These are phyloP conservation scores for Kurtzmaniella quercitrusa DNA, from an alignment of 1,139 yeast species.

Conservation along the genomic window DNA sequence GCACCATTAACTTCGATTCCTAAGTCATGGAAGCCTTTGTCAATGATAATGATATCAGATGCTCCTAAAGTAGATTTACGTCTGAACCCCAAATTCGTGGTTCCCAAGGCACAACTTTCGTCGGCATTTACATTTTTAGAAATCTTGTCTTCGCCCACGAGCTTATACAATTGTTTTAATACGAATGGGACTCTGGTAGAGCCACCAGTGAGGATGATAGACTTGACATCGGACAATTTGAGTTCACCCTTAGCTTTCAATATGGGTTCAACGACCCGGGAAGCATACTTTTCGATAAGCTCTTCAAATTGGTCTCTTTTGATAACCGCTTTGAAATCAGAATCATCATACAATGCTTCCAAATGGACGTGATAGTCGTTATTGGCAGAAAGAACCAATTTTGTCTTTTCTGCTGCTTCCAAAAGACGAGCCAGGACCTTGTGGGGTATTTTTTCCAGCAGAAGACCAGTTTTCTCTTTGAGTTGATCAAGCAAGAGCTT, in stretches of 20 bases:
- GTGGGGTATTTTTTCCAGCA: constrained; percentile 33
- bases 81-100: constrained; percentile 73
- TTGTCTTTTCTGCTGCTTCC: constrained; percentile 85
- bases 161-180: constrained; percentile 51
- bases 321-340: constrained; percentile 65
- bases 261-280: constrained; percentile 53
- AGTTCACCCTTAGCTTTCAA: constrained; percentile 35
- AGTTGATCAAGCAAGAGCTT: constrained; percentile 59
- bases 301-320: constrained; percentile 78
- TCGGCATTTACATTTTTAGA: constrained; percentile 94
- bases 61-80: constrained; percentile 47
- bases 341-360: constrained; percentile 66
- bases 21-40: constrained; percentile 46
- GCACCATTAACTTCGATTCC: constrained; percentile 31
- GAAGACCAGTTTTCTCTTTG: constrained; percentile 36
- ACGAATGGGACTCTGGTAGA: constrained; percentile 88
- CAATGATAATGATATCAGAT: constrained; percentile 58
- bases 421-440: constrained; percentile 65
- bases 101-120: constrained; percentile 90
- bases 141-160: constrained; percentile 58
- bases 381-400: constrained; percentile 82
- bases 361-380: constrained; percentile 67
- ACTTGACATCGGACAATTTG: constrained; percentile 41
- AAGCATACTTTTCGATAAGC: constrained; percentile 37
- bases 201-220: constrained; percentile 87